These are phyloP conservation scores for Waitea zeae DNA, from an alignment of 1,284 basidiomycete genomes.

Conservation along the genomic window DNA sequence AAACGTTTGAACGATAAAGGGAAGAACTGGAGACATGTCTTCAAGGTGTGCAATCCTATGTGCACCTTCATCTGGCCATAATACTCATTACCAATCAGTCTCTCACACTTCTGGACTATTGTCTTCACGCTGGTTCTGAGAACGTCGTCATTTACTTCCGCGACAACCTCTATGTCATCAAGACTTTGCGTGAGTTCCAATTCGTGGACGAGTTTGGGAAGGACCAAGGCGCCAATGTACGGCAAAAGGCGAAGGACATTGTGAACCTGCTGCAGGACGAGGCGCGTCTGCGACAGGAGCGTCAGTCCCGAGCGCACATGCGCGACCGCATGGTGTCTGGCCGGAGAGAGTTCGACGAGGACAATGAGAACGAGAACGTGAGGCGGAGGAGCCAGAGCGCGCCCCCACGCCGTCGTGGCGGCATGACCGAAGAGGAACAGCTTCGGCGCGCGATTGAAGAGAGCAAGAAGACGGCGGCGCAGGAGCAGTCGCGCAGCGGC, in stretches of 20 bases:
- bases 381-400: constrained; percentile 24
- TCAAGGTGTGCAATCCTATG: constrained; percentile 50
- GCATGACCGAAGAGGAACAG: constrained; percentile 63
- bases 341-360: constrained; percentile 17
- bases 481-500: constrained; percentile 44
- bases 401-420: constrained; percentile 11
- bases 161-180: constrained; percentile 96
- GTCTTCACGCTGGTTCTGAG: constrained; percentile 91
- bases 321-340: constrained; percentile 82
- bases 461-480: constrained; percentile 63
- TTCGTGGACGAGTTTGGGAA: constrained; percentile 92
- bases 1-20: constrained; percentile 99
- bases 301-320: constrained; percentile 79
- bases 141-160: constrained; percentile 98
- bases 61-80: not conserved
- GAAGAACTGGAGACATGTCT: constrained; percentile 99
- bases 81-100: constrained; percentile 30
- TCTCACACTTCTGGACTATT: constrained; percentile 91
- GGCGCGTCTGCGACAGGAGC: constrained; percentile 69
- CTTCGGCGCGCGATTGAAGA: constrained; percentile 72
- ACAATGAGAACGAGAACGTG: constrained; percentile 29
- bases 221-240: constrained; percentile 96
- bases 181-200: constrained; percentile 98
- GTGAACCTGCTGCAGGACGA: constrained; percentile 92
- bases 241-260: constrained; percentile 99